phyloP scores from a whole-genome alignment of 2,329 filamentous ascomycete genomes.

The Cercospora sp. region DNA sequence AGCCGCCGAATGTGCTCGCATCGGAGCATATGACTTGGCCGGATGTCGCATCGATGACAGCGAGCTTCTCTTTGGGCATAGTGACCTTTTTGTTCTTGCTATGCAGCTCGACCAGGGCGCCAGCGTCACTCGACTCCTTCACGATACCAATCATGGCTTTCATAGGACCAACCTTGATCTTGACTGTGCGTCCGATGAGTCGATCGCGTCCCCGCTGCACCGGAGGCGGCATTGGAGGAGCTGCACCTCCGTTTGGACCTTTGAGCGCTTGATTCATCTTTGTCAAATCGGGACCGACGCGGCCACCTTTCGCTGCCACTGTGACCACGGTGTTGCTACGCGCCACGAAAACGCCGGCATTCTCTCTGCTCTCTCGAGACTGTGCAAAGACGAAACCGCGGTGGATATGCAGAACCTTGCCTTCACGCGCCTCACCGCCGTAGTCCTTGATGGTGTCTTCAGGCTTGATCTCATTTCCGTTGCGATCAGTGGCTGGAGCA shows the following conservation, averaged over 20 bases:
- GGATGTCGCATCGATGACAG: slow-evolving; percentile 77
- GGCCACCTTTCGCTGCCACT: slow-evolving; percentile 89
- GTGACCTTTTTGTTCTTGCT: slow-evolving; percentile 91
- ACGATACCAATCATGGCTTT: slow-evolving; percentile 94
- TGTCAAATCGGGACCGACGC: slow-evolving; percentile 76
- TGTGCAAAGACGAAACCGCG: slow-evolving; percentile 90
- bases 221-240: slow-evolving; percentile 66
- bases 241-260: slow-evolving; percentile 53
- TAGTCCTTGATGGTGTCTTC: slow-evolving; percentile 93
- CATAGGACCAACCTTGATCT: slow-evolving; percentile 80
- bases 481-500: slow-evolving; percentile 87
- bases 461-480: slow-evolving; percentile 86
- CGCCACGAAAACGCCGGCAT: slow-evolving; percentile 85
- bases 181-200: slow-evolving; percentile 87
- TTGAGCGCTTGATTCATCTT: slow-evolving; percentile 92
- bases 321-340: slow-evolving; percentile 83
- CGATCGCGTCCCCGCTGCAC: slow-evolving; percentile 75
- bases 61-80: slow-evolving; percentile 77
- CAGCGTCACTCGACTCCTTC: slow-evolving; percentile 85
- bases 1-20: slow-evolving; percentile 33
- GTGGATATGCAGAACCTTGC: slow-evolving; percentile 91
- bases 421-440: slow-evolving; percentile 79
- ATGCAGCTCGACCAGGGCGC: slow-evolving; percentile 88
- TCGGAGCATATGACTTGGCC: slow-evolving; percentile 74
- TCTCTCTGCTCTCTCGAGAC: slow-evolving; percentile 79